phyloP scores from a whole-genome alignment of 2,329 filamentous ascomycete species.

The Diaporthe sp. region DNA sequence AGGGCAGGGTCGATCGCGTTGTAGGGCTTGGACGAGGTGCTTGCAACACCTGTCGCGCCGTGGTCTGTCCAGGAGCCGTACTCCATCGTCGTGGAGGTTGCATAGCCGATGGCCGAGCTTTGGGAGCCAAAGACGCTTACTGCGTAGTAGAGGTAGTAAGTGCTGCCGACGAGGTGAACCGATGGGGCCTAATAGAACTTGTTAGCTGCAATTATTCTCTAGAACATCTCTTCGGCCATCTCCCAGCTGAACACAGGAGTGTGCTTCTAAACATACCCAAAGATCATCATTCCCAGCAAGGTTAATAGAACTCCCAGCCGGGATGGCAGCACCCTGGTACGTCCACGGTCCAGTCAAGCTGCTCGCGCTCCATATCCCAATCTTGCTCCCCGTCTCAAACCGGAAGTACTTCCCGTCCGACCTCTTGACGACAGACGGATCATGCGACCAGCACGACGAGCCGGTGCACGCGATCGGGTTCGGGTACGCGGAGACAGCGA shows the following conservation, averaged over 20 bases:
- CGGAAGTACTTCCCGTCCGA: slow-evolving; percentile 54
- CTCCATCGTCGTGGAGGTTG: slow-evolving; percentile 48
- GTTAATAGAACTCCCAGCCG: slow-evolving; percentile 54
- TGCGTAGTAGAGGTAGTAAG: slow-evolving; percentile 77
- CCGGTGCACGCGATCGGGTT: slow-evolving; percentile 52
- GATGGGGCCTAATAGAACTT: slow-evolving; percentile 69
- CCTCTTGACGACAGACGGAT: slow-evolving; percentile 53
- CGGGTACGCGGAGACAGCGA: slow-evolving; percentile 43
- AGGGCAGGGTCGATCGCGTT: slow-evolving; percentile 68
- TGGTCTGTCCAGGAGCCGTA: slow-evolving; percentile 65
- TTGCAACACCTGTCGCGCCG: slow-evolving; percentile 60
- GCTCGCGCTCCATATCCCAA: slow-evolving; percentile 50
- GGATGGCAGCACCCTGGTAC: slow-evolving; percentile 54
- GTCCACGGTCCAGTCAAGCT: slow-evolving; percentile 55
- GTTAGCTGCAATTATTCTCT: no score
- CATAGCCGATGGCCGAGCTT: slow-evolving; percentile 70
- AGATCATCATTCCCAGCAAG: slow-evolving; percentile 55
- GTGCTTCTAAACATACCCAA: slow-evolving; percentile 51
- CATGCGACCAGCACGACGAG: slow-evolving; percentile 53
- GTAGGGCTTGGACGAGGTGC: slow-evolving; percentile 54
- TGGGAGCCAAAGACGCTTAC: slow-evolving; percentile 74
- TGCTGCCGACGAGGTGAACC: slow-evolving; percentile 65
- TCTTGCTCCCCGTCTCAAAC: slow-evolving; percentile 53
- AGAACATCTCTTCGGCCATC: no score
- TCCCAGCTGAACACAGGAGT: not conserved